phyloP scores from a whole-genome alignment of 2,329 filamentous ascomycete species.

The Chalara sp. region DNA sequence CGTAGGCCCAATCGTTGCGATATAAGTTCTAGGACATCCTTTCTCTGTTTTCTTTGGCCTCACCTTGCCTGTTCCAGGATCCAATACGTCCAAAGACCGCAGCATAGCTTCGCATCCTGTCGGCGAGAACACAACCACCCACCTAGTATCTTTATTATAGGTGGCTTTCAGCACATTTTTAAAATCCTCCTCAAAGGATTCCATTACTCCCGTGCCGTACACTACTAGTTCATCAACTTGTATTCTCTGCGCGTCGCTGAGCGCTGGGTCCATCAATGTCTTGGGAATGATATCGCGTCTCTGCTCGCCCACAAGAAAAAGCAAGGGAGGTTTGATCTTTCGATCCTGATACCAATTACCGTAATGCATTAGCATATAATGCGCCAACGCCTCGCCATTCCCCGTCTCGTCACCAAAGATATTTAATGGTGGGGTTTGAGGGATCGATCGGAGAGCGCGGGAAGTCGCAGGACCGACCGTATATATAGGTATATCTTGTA shows the following conservation, averaged over 20 bases:
- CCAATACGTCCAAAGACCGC: constrained; percentile 43
- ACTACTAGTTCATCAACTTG: constrained; percentile 73
- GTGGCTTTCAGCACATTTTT: constrained; percentile 40
- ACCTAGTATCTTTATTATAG: constrained; percentile 39
- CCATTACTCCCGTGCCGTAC: constrained; percentile 81
- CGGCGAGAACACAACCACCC: constrained; percentile 71
- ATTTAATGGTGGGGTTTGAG: constrained; percentile 43
- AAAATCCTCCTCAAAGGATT: constrained; percentile 68
- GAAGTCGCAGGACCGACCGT: constrained; percentile 78
- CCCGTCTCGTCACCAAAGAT: constrained; percentile 78
- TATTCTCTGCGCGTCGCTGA: constrained; percentile 48
- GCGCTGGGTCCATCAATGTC: constrained; percentile 54
- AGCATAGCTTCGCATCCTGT: constrained; percentile 58
- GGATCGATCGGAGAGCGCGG: constrained; percentile 57
- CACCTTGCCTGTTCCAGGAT: constrained; percentile 37
- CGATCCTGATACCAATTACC: constrained; percentile 40
- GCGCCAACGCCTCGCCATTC: constrained; percentile 73
- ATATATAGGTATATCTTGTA: constrained; percentile 58
- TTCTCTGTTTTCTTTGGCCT: constrained; percentile 7
- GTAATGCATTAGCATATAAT: constrained; percentile 76
- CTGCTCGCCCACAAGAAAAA: constrained; percentile 89
- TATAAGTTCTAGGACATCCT: constrained; percentile 43
- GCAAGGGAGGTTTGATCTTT: constrained; percentile 49
- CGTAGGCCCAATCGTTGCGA: constrained; percentile 91
- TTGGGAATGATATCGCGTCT: constrained; percentile 84